Percentiles rank a stretch among this genome's conserved stretches.
phyloP scores from a whole-genome alignment of 306 rosid species.

The Castanea sativa region DNA sequence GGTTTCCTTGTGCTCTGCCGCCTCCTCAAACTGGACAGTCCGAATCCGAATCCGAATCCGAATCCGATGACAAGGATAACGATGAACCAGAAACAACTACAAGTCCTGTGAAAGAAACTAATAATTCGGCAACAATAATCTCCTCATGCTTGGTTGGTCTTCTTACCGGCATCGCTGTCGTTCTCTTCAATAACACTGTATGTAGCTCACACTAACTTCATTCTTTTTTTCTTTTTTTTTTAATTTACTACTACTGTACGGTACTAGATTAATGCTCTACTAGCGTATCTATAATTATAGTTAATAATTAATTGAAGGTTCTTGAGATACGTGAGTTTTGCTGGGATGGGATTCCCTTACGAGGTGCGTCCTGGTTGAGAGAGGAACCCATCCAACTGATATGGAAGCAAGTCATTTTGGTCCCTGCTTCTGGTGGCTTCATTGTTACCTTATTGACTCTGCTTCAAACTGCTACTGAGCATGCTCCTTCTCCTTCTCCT shows the following conservation, averaged over 20 bases:
- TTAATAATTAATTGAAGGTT: conserved; percentile 36
- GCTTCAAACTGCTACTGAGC: conserved; percentile 27
- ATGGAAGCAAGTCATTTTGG: conserved; percentile 69
- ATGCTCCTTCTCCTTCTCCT: conserved; percentile 14
- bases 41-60: conserved; percentile 15
- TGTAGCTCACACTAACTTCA: conserved; percentile 12
- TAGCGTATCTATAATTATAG: background rate
- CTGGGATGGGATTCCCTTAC: conserved; percentile 80
- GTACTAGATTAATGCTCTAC: too few relatives aligned
- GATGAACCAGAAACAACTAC: background rate
- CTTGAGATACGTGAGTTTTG: conserved; percentile 71
- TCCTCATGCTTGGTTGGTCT: conserved; percentile 86
- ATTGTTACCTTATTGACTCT: conserved; percentile 50
- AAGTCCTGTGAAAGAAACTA: too few relatives aligned
- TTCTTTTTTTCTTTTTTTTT: background rate
- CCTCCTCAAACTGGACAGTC: conserved; percentile 25
- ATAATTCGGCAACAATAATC: conserved; percentile 45
- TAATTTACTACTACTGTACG: background rate
- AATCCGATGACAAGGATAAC: background rate
- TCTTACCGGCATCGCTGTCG: conserved; percentile 79
- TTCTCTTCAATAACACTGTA: conserved; percentile 71
- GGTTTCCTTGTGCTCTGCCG: conserved; percentile 25
- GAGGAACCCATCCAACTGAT: conserved; percentile 52
- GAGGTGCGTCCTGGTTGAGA: conserved; percentile 88
- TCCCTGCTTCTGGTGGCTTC: conserved; percentile 78